Base-by-base conservation (phyloP, 495 filamentous ascomycete genomes). In the Collariella sp. region DNA sequence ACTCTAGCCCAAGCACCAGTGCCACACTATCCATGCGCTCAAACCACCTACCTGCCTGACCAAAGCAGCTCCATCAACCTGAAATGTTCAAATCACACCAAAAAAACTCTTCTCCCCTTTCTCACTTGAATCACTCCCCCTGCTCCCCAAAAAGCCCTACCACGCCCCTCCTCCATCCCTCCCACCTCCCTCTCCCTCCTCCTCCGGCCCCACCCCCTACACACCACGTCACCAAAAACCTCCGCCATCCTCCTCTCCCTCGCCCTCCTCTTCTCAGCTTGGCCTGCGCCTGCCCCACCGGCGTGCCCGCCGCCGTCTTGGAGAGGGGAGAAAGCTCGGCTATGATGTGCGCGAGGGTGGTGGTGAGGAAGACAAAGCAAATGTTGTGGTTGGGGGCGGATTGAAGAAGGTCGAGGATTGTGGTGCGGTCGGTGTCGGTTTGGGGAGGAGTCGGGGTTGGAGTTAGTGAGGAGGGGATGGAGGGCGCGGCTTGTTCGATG, bases 331-430 rank as follows among this genome's bases (percentile, higher is more conserved):
- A 67, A 13, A 83, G 62, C 53, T 82, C 78, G 11, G 62, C 59
- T 7, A 67, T 70, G 19, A 77, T 67, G 15, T 68, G 66, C 7
- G 67, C 64, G 12, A 96, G 77, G 78, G 91, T 89, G 40, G 86
- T 83, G 3, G 83, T 89, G 33, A 96, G 67, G 54, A 95, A 90
- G 9, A 91, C 84, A 64, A 95, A 93, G 0, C 85, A 87, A 54
- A 91, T 86, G 62, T 86, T 90, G 63, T 91, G 85, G 29, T 82
- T 81, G 1, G 90, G 89, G 0, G 79, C 78, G 10, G 78, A 72
- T 0, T 84, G 77, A 6, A 96, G 76, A 80, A 79, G 26, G 52
- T 95, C 89, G 10, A 93, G 74, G 10, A 91, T 75, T 67, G 78
- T 79, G 9, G 77, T 71, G 57, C 83, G 82, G 56, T 80, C 79